These are phyloP conservation scores for Pseudogymnoascus sp. DNA, from an alignment of 2,329 filamentous ascomycete genomes.

Conservation along the genomic window DNA sequence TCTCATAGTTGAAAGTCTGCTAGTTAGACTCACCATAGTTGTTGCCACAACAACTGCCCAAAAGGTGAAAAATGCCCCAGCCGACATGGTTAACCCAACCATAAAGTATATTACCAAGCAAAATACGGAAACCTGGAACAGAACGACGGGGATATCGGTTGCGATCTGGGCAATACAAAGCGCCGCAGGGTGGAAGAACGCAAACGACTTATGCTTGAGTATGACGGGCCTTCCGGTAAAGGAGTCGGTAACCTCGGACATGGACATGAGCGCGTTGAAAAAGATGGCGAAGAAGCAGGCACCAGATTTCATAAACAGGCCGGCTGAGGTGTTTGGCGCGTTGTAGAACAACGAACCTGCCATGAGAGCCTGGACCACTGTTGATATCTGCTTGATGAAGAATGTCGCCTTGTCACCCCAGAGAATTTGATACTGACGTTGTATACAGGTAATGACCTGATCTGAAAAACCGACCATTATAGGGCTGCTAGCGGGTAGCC, in stretches of 20 bases:
- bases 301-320: constrained; percentile 56
- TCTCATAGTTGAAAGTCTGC: neutral
- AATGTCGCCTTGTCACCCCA: constrained; percentile 57
- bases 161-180: constrained; percentile 50
- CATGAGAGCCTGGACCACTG: constrained; percentile 51
- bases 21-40: constrained; percentile 24
- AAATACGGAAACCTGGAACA: constrained; percentile 51
- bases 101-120: constrained; percentile 55
- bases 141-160: constrained; percentile 45
- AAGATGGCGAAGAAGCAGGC: constrained; percentile 56
- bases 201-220: constrained; percentile 49
- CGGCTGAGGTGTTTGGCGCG: constrained; percentile 45
- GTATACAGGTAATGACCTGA: constrained; percentile 48
- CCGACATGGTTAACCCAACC: constrained; percentile 44
- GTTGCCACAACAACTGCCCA: constrained; percentile 44
- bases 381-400: constrained; percentile 51
- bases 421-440: constrained; percentile 56
- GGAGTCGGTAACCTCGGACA: constrained; percentile 58
- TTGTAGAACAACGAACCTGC: constrained; percentile 61
- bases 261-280: constrained; percentile 51
- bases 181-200: constrained; percentile 47
- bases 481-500: constrained; percentile 44
- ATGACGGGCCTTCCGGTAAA: constrained; percentile 52
- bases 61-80: constrained; percentile 52
- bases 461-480: constrained; percentile 38